These are phyloP conservation scores for Themeda triandra DNA, from an alignment of 176 grass and related monocot genomes.

Conservation along the genomic window DNA sequence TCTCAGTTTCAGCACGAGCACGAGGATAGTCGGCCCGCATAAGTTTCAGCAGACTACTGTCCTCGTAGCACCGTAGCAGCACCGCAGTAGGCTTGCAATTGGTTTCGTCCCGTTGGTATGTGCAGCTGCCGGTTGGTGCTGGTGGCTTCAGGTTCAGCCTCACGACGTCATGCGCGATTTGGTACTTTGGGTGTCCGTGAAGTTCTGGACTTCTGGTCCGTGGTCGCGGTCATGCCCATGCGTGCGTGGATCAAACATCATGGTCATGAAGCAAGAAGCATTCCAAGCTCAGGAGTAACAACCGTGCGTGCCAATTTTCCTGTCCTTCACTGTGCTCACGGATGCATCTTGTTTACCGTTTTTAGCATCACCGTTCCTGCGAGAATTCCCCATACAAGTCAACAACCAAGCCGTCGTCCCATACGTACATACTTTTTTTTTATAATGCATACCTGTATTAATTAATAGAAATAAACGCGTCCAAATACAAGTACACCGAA, in stretches of 20 bases:
- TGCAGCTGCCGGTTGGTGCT: not conserved
- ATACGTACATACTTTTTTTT: too few species aligned
- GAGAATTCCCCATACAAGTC: too few species aligned
- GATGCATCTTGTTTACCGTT: too few species aligned
- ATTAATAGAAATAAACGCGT: too few species aligned
- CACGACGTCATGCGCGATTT: not conserved
- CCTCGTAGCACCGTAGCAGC: too few species aligned
- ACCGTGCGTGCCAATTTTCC: not conserved
- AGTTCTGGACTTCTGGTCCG: constrained; percentile 7
- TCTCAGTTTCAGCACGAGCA: too few species aligned
- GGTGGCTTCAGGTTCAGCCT: not conserved
- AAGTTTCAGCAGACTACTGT: not conserved
- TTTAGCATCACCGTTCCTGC: too few species aligned
- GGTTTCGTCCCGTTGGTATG: not conserved
- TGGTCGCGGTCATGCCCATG: constrained; percentile 5
- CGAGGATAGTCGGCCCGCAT: too few species aligned
- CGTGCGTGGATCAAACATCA: not conserved
- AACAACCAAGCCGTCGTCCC: too few species aligned
- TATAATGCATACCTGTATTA: too few species aligned
- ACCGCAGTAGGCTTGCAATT: not conserved
- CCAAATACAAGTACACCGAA: too few species aligned
- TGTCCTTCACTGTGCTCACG: not conserved
- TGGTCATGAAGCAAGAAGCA: not conserved
- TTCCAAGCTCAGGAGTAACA: not conserved
- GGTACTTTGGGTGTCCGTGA: constrained; percentile 17